phyloP scores from a whole-genome alignment of 2,329 filamentous ascomycete genomes.

The Fusarium cyanostomum region DNA sequence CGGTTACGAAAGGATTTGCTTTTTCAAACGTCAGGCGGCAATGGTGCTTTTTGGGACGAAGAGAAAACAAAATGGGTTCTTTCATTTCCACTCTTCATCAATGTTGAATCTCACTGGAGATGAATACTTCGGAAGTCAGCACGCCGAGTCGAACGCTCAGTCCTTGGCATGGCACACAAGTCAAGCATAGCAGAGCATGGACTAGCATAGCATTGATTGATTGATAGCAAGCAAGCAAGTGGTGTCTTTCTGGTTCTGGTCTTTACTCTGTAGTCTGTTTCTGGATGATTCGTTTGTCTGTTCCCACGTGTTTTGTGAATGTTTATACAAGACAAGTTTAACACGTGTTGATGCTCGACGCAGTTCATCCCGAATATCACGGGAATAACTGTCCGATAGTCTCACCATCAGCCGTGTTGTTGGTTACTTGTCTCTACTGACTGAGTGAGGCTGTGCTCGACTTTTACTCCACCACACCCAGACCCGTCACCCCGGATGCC shows the following conservation, averaged over 20 bases:
- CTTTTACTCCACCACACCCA: slow-evolving; percentile 7
- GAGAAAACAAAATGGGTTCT: slow-evolving; percentile 24
- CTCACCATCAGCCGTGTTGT: neutral
- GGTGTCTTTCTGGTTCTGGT: slow-evolving; percentile 14
- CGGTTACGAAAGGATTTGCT: slow-evolving; percentile 22
- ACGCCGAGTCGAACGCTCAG: slow-evolving; percentile 1
- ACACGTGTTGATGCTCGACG: neutral
- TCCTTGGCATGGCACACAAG: slow-evolving; percentile 2
- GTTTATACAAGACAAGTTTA: neutral
- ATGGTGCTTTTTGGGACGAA: slow-evolving; percentile 2
- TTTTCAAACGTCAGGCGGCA: slow-evolving; percentile 6
- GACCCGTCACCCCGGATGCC: slow-evolving; percentile 37
- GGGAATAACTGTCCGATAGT: too few species aligned
- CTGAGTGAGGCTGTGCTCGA: slow-evolving; percentile 28
- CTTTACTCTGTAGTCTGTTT: neutral
- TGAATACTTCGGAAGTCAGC: slow-evolving; percentile 4
- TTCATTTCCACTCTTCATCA: slow-evolving; percentile 14
- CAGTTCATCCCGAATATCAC: neutral
- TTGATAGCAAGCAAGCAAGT: slow-evolving; percentile 10
- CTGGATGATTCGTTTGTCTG: neutral
- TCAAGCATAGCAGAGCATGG: slow-evolving; percentile 14
- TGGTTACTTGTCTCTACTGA: neutral
- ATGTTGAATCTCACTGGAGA: slow-evolving; percentile 7
- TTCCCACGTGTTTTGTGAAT: slow-evolving; percentile 3
- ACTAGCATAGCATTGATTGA: slow-evolving; percentile 5